Evolutionary conservation across 1,284 basidiomycete genomes (phyloP).

Genomic region (Ceratobasidium papillatum): DNA sequence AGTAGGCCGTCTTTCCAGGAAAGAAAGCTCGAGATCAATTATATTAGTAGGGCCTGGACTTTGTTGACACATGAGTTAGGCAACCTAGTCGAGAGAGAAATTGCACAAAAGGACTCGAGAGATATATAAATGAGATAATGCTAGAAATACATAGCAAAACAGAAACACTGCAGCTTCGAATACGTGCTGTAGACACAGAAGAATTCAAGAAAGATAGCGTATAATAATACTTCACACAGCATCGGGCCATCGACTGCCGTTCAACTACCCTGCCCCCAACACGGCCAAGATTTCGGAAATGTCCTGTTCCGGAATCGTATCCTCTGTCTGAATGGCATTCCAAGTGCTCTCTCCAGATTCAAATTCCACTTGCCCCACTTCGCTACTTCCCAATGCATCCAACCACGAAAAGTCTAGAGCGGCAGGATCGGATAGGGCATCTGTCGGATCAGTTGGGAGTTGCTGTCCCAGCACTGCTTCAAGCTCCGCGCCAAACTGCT

Average conservation of each 20-base stretch:
- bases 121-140: not conserved
- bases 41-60: no score
- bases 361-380: not conserved
- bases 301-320: not conserved
- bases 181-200: not conserved
- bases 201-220: not conserved
- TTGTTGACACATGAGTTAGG: no score
- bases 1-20: no score
- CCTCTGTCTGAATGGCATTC: not conserved
- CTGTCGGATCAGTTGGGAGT: not conserved
- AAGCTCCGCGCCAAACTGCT: not conserved
- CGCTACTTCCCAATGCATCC: conserved; percentile 5
- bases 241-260: not conserved
- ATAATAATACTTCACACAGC: not conserved
- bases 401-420: conserved; percentile 25
- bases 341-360: not conserved
- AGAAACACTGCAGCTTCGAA: not conserved
- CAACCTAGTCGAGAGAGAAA: no score
- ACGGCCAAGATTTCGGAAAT: conserved; percentile 7
- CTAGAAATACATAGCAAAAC: not conserved
- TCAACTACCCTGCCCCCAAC: not conserved
- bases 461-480: conserved; percentile 5
- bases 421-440: not conserved
- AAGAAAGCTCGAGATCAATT: no score
- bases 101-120: no score